Percentiles rank a stretch among this genome's conserved stretches.
Evolutionary conservation across 176 grass and related monocot species (phyloP).

Genomic region (Cocos nucifera): DNA sequence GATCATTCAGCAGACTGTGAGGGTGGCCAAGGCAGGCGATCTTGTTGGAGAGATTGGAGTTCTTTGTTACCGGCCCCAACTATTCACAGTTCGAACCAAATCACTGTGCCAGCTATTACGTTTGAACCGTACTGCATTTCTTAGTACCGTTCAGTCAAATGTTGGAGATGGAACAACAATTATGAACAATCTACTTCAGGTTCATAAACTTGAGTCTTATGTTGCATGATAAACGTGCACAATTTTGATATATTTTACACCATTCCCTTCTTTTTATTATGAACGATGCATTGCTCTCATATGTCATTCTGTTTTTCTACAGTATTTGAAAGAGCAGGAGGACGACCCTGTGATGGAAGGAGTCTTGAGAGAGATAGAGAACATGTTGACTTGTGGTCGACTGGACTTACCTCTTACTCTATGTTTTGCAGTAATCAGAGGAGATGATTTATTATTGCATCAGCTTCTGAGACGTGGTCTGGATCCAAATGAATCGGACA

Average conservation of each 20-base stretch:
- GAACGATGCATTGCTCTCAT: not conserved
- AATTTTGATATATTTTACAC: no score
- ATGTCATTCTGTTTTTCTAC: conserved; percentile 11
- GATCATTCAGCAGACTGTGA: conserved; percentile 32
- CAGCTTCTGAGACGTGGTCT: conserved; percentile 76
- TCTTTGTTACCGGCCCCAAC: conserved; percentile 89
- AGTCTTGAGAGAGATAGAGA: conserved; percentile 74
- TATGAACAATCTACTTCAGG: conserved; percentile 91
- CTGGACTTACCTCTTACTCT: conserved; percentile 84
- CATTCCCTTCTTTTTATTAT: no score
- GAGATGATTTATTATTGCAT: conserved; percentile 55
- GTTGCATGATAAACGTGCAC: no score
- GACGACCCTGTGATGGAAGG: conserved; percentile 44
- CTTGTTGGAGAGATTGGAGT: conserved; percentile 90
- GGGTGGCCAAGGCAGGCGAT: conserved; percentile 54
- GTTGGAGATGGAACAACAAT: conserved; percentile 86
- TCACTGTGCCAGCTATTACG: conserved; percentile 83
- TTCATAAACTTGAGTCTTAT: conserved; percentile 6
- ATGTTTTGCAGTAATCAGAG: conserved; percentile 66
- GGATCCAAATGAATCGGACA: conserved; percentile 81
- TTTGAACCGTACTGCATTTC: conserved; percentile 72
- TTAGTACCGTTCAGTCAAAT: conserved; percentile 84
- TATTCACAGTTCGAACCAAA: conserved; percentile 86
- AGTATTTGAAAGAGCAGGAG: conserved; percentile 62
- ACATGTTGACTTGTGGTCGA: conserved; percentile 65